Evolutionary conservation across 1,284 basidiomycete genomes (phyloP), one percentile per base, ranked within the genome.

Genomic region (Puccinia hordei): DNA sequence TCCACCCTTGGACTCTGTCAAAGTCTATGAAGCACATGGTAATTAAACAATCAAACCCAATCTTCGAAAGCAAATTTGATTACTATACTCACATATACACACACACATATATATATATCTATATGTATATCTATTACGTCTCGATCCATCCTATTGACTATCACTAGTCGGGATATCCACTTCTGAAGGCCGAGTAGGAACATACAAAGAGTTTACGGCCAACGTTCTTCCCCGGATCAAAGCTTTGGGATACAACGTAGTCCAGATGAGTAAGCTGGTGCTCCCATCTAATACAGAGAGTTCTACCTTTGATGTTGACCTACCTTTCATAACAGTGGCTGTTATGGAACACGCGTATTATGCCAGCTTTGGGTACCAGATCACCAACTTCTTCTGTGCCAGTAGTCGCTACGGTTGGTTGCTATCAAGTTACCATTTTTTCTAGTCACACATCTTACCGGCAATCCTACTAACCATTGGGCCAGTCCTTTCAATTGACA

Each of bases 301-400:
- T 59, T 53, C 2, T 17, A 12, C 0, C 57, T 13, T 61, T 80
- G 30, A 53, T 71, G 24, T 46, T 71, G 68, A 71, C 51, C 15
- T 51, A 19, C 24, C 13, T 51, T 3, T 30, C 44, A 51, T 71
- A 9, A 73, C 59, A 77, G 86, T 86, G 86, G 86, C 86, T 22
- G 89, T 98, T 83, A 95, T 98, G 93, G 95, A 98, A 85, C 96
- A 99, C 84, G 93, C 95, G 3, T 99, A 99, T 87, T 99, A 99
- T 87, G 96, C 96, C 92, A 94, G 95, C 0, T 99, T 99, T 84
- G 96, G 96, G 19, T 99, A 99, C 86, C 96, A 99, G 87, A 91
- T 99, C 13, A 98, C 95, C 41, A 95, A 90, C 86, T 98, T 98
- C 88, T 99, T 99, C 84, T 94, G 96, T n/a, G 92, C 92, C 12